These are phyloP conservation scores for Colletotrichum scovillei DNA, from an alignment of 2,329 filamentous ascomycete species.

Conservation along the genomic window DNA sequence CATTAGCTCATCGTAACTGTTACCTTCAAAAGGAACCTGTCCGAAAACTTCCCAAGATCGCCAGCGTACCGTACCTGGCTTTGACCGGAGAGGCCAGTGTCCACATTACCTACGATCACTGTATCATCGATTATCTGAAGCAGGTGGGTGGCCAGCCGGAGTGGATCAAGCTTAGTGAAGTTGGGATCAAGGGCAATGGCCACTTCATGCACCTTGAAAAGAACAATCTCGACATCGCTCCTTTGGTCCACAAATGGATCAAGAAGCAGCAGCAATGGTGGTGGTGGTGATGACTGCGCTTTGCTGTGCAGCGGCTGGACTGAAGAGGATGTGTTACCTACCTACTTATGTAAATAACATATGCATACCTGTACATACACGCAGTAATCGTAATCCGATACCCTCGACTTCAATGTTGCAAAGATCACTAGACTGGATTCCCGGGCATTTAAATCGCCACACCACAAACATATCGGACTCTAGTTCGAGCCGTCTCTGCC, in stretches of 20 bases:
- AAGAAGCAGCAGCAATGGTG: slow-evolving; percentile 27
- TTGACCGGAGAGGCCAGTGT: slow-evolving; percentile 61
- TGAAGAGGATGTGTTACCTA: background rate
- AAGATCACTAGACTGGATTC: no score
- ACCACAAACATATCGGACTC: background rate
- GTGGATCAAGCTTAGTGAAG: slow-evolving; percentile 55
- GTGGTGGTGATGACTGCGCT: background rate
- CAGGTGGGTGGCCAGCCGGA: slow-evolving; percentile 59
- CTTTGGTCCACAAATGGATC: slow-evolving; percentile 52
- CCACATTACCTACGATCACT: slow-evolving; percentile 64
- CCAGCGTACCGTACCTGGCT: slow-evolving; percentile 56
- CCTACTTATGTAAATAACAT: background rate
- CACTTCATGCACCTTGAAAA: slow-evolving; percentile 62
- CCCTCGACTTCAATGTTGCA: no score
- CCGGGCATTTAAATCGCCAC: no score
- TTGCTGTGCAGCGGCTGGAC: background rate
- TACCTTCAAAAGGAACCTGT: slow-evolving; percentile 44
- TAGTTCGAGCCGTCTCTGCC: background rate
- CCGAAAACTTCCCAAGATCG: slow-evolving; percentile 56
- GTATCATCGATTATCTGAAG: slow-evolving; percentile 59
- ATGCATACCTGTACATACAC: background rate
- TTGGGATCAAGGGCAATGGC: slow-evolving; percentile 61
- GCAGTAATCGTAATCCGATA: background rate
- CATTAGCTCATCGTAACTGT: slow-evolving; percentile 38
- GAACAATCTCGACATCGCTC: slow-evolving; percentile 49